These are phyloP conservation scores for Incumbomyces delicatus DNA, from an alignment of 2,329 filamentous ascomycete species.

Conservation along the genomic window DNA sequence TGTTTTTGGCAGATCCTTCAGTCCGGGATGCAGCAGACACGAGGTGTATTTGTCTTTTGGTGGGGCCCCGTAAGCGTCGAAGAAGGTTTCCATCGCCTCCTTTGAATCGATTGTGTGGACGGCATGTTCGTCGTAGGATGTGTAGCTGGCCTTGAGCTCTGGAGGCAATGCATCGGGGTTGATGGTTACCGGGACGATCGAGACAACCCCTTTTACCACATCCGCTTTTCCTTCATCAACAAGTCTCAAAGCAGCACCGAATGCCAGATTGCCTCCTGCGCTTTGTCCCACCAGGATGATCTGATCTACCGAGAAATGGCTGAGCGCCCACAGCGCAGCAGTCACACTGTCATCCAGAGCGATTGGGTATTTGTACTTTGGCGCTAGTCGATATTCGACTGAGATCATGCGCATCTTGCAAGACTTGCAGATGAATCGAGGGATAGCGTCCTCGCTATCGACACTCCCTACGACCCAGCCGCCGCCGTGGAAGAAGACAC, in stretches of 20 bases:
- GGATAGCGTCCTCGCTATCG: slow-evolving; percentile 26
- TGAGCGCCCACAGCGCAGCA: slow-evolving; percentile 8
- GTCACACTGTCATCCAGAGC: slow-evolving; percentile 13
- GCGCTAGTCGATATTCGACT: slow-evolving; percentile 26
- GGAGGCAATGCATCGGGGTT: slow-evolving; percentile 28
- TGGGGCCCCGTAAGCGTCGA: slow-evolving; percentile 10
- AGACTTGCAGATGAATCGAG: slow-evolving; percentile 21
- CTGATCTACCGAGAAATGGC: slow-evolving; percentile 14
- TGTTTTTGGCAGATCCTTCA: slow-evolving; percentile 1
- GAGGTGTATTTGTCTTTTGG: not conserved
- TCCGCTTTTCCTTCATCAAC: slow-evolving; percentile 26
- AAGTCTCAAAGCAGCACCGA: slow-evolving; percentile 27
- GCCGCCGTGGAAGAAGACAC: slow-evolving; percentile 28
- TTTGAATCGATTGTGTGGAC: slow-evolving; percentile 27
- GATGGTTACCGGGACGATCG: slow-evolving; percentile 27
- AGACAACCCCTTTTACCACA: slow-evolving; percentile 26
- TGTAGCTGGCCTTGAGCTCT: slow-evolving; percentile 24
- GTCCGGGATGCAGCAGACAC: not conserved
- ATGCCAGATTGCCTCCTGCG: slow-evolving; percentile 29
- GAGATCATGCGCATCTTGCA: slow-evolving; percentile 24
- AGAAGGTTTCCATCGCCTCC: slow-evolving; percentile 27
- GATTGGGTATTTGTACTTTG: slow-evolving; percentile 12
- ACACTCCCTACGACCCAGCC: slow-evolving; percentile 26
- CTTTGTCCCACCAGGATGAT: slow-evolving; percentile 27
- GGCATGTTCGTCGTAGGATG: slow-evolving; percentile 26